Evolutionary conservation across 208 protist species (phyloP).

Genomic region (Wallacemonas sp.): DNA sequence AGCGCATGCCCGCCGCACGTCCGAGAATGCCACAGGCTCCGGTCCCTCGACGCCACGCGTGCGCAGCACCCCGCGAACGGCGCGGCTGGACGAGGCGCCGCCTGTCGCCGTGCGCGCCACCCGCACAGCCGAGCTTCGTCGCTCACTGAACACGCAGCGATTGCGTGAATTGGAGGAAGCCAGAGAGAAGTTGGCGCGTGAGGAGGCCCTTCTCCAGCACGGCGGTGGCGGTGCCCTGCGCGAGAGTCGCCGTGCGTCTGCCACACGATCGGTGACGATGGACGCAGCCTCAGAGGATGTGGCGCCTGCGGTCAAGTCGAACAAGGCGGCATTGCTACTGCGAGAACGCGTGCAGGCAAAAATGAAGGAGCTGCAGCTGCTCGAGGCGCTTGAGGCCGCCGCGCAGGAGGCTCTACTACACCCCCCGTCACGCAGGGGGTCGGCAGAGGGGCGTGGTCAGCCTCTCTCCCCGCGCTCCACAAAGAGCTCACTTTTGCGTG

Average conservation of each 20-base stretch:
- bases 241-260: not conserved
- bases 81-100: not conserved
- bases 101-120: constrained; percentile 7
- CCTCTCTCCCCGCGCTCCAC: not conserved
- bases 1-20: not conserved
- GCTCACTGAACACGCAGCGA: not conserved
- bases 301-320: constrained; percentile 10
- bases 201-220: constrained; percentile 1
- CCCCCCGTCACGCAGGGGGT: not conserved
- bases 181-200: not conserved
- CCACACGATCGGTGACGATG: not conserved
- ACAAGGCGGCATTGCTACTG: constrained; percentile 21
- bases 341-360: constrained; percentile 13
- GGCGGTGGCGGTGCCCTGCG: not conserved
- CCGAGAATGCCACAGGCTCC: not conserved
- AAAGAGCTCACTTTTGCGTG: constrained; percentile 4
- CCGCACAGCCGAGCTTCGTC: constrained; percentile 14
- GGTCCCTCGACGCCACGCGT: not conserved
- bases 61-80: not conserved
- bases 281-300: too few relatives aligned
- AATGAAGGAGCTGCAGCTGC: constrained; percentile 4
- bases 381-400: not conserved
- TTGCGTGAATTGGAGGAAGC: constrained; percentile 17
- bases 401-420: constrained; percentile 1
- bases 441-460: not conserved